Conservation (phyloP, 306 rosid genomes). For the Abrus pulchellus region DNA sequence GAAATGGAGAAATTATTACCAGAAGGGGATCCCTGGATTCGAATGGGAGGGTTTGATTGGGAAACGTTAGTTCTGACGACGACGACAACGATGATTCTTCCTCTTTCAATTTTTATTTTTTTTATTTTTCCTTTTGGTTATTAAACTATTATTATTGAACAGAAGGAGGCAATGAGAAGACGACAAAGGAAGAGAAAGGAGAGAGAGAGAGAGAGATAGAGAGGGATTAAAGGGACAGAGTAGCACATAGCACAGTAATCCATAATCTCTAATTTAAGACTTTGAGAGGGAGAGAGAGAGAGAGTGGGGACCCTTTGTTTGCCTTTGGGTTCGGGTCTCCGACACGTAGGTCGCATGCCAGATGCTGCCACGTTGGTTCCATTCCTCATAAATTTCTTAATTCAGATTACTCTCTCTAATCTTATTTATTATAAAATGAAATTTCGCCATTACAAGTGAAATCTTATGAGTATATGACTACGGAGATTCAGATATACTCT, state of each 20-base stretch:
- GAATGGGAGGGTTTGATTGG: constrained; percentile 40
- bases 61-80: background rate
- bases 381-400: background rate
- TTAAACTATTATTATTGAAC: background rate
- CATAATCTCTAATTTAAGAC: constrained; percentile 25
- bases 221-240: constrained; percentile 34
- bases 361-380: background rate
- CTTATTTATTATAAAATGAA: background rate
- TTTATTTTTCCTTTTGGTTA: background rate
- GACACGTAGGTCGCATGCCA: background rate
- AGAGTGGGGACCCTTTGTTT: background rate
- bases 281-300: background rate
- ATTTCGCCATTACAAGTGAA: too few relatives aligned
- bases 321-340: background rate
- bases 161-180: constrained; percentile 24
- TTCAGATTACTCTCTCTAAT: background rate
- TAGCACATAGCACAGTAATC: constrained; percentile 40
- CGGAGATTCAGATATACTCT: too few relatives aligned
- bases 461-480: too few relatives aligned
- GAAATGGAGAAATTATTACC: constrained; percentile 51
- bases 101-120: constrained; percentile 13
- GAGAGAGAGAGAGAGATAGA: constrained; percentile 1
- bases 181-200: constrained; percentile 41
- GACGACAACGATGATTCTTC: constrained; percentile 1
- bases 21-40: constrained; percentile 51